Evolutionary conservation across 495 filamentous ascomycete species (phyloP).

Genomic region (Penicillium pulvis): DNA sequence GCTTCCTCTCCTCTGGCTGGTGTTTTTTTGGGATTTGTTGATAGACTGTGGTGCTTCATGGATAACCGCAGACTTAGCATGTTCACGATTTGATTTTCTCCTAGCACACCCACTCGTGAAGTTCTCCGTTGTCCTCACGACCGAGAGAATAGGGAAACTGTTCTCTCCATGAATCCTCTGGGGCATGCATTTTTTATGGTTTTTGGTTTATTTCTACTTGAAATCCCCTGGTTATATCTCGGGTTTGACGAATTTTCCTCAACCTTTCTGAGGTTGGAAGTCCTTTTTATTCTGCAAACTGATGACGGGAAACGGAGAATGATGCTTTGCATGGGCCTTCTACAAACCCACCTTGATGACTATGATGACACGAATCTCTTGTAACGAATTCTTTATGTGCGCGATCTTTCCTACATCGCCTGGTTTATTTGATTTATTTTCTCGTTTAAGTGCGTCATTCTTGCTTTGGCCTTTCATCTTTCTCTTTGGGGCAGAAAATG

Average conservation of each 20-base stretch:
- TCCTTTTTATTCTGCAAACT: slow-evolving; percentile 14
- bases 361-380: slow-evolving; percentile 54
- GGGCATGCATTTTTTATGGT: slow-evolving; percentile 5
- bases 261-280: slow-evolving; percentile 2
- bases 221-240: background rate
- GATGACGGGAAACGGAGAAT: slow-evolving; percentile 8
- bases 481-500: slow-evolving; percentile 17
- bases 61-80: slow-evolving; percentile 9
- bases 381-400: slow-evolving; percentile 36
- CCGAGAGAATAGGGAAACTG: background rate
- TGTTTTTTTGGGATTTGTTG: slow-evolving; percentile 20
- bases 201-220: slow-evolving; percentile 7
- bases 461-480: slow-evolving; percentile 14
- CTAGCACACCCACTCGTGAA: slow-evolving; percentile 12
- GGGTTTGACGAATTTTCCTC: background rate
- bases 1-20: slow-evolving; percentile 18
- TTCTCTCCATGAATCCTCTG: background rate
- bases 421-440: slow-evolving; percentile 13
- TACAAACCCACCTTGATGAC: slow-evolving; percentile 41
- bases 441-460: slow-evolving; percentile 1
- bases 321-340: slow-evolving; percentile 16
- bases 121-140: background rate
- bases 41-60: slow-evolving; percentile 25
- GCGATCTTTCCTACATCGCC: slow-evolving; percentile 22
- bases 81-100: slow-evolving; percentile 12